A percentile compares a stretch with the other conserved stretches of the same genome.
phyloP scores from a whole-genome alignment of 2,329 filamentous ascomycete genomes.

The Colletotrichum spaethianum region DNA sequence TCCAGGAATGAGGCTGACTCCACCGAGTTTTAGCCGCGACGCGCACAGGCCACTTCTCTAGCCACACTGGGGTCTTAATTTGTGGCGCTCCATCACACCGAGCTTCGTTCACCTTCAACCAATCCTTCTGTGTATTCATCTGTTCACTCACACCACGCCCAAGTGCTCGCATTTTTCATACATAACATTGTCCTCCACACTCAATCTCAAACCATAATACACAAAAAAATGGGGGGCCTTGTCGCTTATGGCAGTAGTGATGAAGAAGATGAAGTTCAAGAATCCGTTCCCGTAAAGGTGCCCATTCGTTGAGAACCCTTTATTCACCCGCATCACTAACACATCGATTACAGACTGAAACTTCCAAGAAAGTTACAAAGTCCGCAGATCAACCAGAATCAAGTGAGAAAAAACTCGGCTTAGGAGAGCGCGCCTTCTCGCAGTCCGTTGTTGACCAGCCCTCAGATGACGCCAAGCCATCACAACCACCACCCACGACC shows the following conservation, averaged over 20 bases:
- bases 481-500: constrained; percentile 11
- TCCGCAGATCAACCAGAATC: not conserved
- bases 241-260: constrained; percentile 68
- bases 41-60: not conserved
- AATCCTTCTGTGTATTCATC: not conserved
- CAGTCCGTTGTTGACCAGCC: constrained; percentile 7
- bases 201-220: constrained; percentile 2
- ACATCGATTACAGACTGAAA: constrained; percentile 6
- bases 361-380: not conserved
- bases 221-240: constrained; percentile 57
- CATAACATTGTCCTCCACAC: constrained; percentile 40
- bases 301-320: not conserved
- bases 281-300: constrained; percentile 25
- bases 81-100: constrained; percentile 12
- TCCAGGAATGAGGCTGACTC: constrained; percentile 27
- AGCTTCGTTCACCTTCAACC: not conserved
- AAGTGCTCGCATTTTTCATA: not conserved
- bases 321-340: constrained; percentile 7
- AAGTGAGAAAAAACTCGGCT: not conserved
- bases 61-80: not conserved
- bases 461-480: constrained; percentile 7
- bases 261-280: constrained; percentile 58
- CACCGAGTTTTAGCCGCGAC: not conserved
- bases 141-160: not conserved
- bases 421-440: too few species aligned